Conservation (phyloP, 2,329 filamentous ascomycete species). For the Elsinoe arachidis region DNA sequence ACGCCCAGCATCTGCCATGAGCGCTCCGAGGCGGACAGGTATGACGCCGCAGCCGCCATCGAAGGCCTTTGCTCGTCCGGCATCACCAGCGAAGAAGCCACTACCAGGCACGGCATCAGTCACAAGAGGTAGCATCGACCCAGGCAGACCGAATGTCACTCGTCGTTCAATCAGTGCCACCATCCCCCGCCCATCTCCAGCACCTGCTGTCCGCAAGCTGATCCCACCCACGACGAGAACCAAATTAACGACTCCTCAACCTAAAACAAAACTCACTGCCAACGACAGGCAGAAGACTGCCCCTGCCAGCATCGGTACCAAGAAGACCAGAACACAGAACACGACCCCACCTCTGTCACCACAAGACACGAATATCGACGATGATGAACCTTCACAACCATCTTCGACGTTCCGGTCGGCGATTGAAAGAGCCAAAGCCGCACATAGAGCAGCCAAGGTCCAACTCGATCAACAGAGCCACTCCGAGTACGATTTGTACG, state of each 20-base stretch:
- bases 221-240: background rate
- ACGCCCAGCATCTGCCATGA: constrained; percentile 54
- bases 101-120: background rate
- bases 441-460: constrained; percentile 28
- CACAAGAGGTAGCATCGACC: background rate
- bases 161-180: constrained; percentile 11
- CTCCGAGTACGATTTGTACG: constrained; percentile 52
- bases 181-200: constrained; percentile 3
- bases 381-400: constrained; percentile 46
- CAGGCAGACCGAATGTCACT: background rate
- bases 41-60: constrained; percentile 34
- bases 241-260: constrained; percentile 2
- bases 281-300: no score
- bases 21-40: constrained; percentile 42
- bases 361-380: no score
- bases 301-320: no score
- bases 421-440: constrained; percentile 86
- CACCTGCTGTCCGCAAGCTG: constrained; percentile 7
- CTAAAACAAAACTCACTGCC: background rate
- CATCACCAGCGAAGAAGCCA: constrained; percentile 26
- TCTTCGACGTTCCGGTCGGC: constrained; percentile 78
- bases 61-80: constrained; percentile 20
- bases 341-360: constrained; percentile 18
- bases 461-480: constrained; percentile 21
- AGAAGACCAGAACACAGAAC: no score